These are phyloP conservation scores for Malus asiatica DNA, from an alignment of 306 rosid species.

Conservation along the genomic window DNA sequence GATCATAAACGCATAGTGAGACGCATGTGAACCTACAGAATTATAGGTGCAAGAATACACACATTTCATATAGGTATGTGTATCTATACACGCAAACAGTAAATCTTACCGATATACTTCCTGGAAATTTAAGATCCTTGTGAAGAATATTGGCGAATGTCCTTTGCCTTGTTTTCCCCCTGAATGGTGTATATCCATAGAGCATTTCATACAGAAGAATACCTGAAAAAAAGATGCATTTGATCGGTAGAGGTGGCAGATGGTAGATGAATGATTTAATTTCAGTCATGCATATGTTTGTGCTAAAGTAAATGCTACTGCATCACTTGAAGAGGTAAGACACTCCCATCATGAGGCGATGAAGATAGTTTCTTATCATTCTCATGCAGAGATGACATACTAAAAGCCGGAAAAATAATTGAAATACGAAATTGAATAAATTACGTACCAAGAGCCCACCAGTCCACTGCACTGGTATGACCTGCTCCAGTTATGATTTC, in stretches of 20 bases:
- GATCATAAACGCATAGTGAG: neutral
- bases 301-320: neutral
- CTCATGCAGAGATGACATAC: neutral
- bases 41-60: neutral
- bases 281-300: neutral
- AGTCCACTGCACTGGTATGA: slow-evolving; percentile 95
- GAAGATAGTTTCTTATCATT: neutral
- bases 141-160: slow-evolving; percentile 91
- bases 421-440: neutral
- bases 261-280: neutral
- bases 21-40: neutral
- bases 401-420: neutral
- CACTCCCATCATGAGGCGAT: neutral
- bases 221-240: slow-evolving; percentile 34
- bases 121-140: slow-evolving; percentile 90
- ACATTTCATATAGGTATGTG: neutral
- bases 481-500: slow-evolving; percentile 95
- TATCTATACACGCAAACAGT: neutral
- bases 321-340: neutral
- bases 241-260: neutral
- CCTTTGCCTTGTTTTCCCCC: slow-evolving; percentile 89
- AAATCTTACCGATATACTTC: slow-evolving; percentile 55
- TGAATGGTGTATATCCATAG: slow-evolving; percentile 84
- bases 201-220: slow-evolving; percentile 88
- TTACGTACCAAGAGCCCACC: slow-evolving; percentile 96